Conservation (phyloP, 495 filamentous ascomycete genomes). For the Neurospora pannonica region DNA sequence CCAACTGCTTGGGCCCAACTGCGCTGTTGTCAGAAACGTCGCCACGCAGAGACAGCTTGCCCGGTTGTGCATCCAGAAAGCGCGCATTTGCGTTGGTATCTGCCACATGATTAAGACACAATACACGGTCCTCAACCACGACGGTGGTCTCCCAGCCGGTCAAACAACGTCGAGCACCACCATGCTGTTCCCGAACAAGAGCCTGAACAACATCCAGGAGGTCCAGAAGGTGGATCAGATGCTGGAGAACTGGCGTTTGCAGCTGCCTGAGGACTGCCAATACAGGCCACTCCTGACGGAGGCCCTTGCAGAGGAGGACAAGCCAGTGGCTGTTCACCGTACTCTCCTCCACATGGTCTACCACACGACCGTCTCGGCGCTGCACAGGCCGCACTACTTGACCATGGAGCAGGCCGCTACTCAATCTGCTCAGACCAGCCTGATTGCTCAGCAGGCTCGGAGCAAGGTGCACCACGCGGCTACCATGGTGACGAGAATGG, state of each 20-base stretch:
- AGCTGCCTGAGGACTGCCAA: conserved; percentile 58
- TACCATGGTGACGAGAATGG: conserved; percentile 69
- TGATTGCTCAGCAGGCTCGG: conserved; percentile 65
- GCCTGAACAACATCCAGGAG: conserved; percentile 61
- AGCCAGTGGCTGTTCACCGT: conserved; percentile 58
- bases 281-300: conserved; percentile 42
- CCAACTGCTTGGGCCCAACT: conserved; percentile 55
- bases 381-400: conserved; percentile 81
- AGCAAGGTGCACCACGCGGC: conserved; percentile 71
- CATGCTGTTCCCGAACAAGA: conserved; percentile 85
- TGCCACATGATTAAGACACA: conserved; percentile 75
- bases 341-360: conserved; percentile 83
- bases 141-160: conserved; percentile 47
- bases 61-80: conserved; percentile 82
- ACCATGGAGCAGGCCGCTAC: conserved; percentile 47
- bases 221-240: conserved; percentile 65
- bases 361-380: conserved; percentile 73
- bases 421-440: conserved; percentile 32
- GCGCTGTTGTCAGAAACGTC: conserved; percentile 53
- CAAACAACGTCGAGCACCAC: conserved; percentile 61
- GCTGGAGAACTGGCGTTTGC: conserved; percentile 60
- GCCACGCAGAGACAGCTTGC: conserved; percentile 65
- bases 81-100: conserved; percentile 78
- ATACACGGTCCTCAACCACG: conserved; percentile 79
- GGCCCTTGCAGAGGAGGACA: conserved; percentile 32